Percentiles rank a stretch among this genome's conserved stretches.
Evolutionary conservation across 805 yeast species (phyloP).

Genomic region (Candida manassasensis): DNA sequence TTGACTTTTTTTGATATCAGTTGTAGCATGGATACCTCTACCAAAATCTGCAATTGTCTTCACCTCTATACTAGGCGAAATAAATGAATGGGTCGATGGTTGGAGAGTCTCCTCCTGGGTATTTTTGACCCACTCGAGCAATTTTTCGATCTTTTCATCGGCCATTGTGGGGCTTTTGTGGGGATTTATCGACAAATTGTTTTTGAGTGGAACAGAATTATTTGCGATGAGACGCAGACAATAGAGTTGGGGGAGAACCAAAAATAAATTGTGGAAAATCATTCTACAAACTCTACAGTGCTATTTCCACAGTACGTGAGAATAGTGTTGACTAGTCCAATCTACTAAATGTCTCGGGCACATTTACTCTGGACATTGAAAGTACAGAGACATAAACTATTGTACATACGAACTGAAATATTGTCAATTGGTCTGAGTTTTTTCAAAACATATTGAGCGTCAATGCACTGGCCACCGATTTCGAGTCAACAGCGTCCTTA

Average conservation of each 20-base stretch:
- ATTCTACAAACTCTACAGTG: no score
- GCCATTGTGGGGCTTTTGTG: neutral
- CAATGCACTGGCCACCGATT: constrained; percentile 55
- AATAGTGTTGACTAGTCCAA: no score
- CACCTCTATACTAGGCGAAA: constrained; percentile 41
- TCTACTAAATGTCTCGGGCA: neutral
- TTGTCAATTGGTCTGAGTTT: no score
- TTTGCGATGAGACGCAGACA: no score
- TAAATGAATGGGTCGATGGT: constrained; percentile 19
- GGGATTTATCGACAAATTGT: no score
- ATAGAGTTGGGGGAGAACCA: no score
- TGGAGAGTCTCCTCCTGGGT: constrained; percentile 16
- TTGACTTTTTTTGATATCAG: constrained; percentile 35
- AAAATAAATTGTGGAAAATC: no score
- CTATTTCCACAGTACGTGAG: no score
- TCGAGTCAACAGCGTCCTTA: constrained; percentile 56
- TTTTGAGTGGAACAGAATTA: no score
- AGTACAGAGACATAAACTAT: neutral
- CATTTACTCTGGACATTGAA: no score
- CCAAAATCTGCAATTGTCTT: constrained; percentile 43
- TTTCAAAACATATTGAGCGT: constrained; percentile 45
- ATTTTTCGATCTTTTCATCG: constrained; percentile 12
- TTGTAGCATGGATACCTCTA: constrained; percentile 52
- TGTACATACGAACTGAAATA: neutral
- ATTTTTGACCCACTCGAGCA: constrained; percentile 27